These are phyloP conservation scores for Cicer bijugum DNA, from an alignment of 306 rosid genomes.

Conservation along the genomic window DNA sequence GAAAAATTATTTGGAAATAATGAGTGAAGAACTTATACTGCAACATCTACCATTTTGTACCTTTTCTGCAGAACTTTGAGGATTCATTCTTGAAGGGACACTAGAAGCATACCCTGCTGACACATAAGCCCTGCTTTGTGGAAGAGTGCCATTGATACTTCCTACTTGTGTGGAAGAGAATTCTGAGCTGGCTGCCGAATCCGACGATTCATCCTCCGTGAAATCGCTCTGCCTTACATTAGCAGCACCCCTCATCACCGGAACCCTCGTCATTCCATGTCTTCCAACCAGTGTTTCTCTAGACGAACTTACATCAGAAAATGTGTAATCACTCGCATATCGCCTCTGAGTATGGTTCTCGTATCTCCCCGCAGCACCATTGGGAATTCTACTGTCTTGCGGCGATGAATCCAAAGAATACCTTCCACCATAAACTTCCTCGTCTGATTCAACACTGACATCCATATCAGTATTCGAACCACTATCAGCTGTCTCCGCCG, in stretches of 20 bases:
- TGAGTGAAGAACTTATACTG: neutral
- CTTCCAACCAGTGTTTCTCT: conserved; percentile 76
- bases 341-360: conserved; percentile 53
- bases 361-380: conserved; percentile 50
- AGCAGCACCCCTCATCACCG: conserved; percentile 46
- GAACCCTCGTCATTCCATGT: conserved; percentile 48
- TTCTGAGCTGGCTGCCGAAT: conserved; percentile 90
- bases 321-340: conserved; percentile 67
- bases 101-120: conserved; percentile 85
- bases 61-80: conserved; percentile 60
- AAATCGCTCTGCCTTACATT: conserved; percentile 62
- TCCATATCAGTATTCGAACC: conserved; percentile 75
- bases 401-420: conserved; percentile 90
- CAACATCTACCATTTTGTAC: conserved; percentile 51
- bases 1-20: conserved; percentile 24
- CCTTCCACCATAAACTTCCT: conserved; percentile 67
- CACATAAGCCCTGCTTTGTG: conserved; percentile 57
- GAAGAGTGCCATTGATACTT: conserved; percentile 71
- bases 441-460: conserved; percentile 68
- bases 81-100: conserved; percentile 64
- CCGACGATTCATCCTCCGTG: conserved; percentile 84
- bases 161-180: conserved; percentile 82
- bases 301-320: conserved; percentile 91
- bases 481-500: conserved; percentile 52
- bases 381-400: conserved; percentile 57